Conservation (phyloP, 352 stramenopile species). For the Globisporangium orthogonon region DNA sequence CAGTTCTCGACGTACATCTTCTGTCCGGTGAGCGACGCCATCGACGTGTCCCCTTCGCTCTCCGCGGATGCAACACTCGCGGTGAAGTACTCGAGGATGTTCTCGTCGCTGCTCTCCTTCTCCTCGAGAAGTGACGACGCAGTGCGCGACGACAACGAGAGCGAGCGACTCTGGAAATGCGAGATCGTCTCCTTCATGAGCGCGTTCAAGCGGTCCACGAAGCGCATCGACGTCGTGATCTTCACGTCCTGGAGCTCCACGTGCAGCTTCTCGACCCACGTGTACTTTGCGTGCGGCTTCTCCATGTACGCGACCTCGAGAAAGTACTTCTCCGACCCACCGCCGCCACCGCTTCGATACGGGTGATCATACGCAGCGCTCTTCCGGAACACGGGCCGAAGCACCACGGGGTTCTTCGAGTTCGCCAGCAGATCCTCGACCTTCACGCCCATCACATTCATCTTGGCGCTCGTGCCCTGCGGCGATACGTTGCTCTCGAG, state of each 20-base stretch:
- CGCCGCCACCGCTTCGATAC: conserved; percentile 3
- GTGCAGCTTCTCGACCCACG: conserved; percentile 51
- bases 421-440: conserved; percentile 60
- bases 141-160: conserved; percentile 34
- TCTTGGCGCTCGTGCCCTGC: conserved; percentile 38
- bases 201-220: conserved; percentile 61
- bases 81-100: conserved; percentile 73
- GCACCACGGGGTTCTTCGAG: conserved; percentile 60
- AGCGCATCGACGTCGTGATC: conserved; percentile 72
- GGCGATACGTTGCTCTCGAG: conserved; percentile 40
- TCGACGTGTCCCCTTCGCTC: conserved; percentile 43
- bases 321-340: conserved; percentile 41
- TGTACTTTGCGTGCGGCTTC: conserved; percentile 65
- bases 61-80: conserved; percentile 14
- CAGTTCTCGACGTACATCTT: conserved; percentile 76
- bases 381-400: conserved; percentile 39
- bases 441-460: conserved; percentile 71
- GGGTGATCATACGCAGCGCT: conserved; percentile 10
- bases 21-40: conserved; percentile 62
- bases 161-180: conserved; percentile 63
- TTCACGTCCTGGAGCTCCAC: conserved; percentile 66
- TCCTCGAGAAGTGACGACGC: conserved; percentile 23
- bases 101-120: conserved; percentile 25
- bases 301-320: conserved; percentile 63
- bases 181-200: conserved; percentile 54